Conservation (phyloP, 345 rosid species). For the Aegle marmelos region DNA sequence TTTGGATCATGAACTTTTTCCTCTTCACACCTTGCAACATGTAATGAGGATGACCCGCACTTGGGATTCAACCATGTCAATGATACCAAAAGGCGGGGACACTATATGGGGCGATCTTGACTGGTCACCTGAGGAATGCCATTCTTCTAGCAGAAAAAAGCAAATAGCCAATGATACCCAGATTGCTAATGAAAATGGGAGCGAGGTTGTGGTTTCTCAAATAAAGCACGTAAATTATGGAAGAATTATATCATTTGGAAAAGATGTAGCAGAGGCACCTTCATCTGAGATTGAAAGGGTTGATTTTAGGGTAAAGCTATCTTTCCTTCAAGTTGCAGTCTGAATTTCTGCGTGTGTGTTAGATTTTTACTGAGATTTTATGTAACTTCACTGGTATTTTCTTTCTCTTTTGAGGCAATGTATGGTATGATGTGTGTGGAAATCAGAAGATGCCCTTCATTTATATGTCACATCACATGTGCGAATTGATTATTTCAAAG, state of each 20-base stretch:
- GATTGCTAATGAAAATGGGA: slow-evolving; percentile 13
- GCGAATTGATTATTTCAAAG: neutral
- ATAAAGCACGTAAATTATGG: slow-evolving; percentile 42
- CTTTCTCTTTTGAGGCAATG: neutral
- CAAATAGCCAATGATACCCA: slow-evolving; percentile 25
- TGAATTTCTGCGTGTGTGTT: no score
- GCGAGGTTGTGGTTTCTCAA: slow-evolving; percentile 4
- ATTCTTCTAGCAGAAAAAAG: slow-evolving; percentile 28
- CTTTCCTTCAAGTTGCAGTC: neutral
- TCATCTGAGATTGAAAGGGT: slow-evolving; percentile 47
- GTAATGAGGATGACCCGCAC: slow-evolving; percentile 66
- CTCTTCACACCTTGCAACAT: slow-evolving; percentile 58
- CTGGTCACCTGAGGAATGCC: slow-evolving; percentile 61
- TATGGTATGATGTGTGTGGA: neutral
- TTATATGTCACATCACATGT: neutral
- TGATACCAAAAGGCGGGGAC: slow-evolving; percentile 77
- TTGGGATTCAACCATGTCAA: slow-evolving; percentile 75
- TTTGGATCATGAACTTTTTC: slow-evolving; percentile 55
- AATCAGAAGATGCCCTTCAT: neutral
- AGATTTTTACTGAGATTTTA: neutral
- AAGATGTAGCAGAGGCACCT: slow-evolving; percentile 44
- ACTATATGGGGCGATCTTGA: slow-evolving; percentile 69
- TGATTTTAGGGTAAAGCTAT: slow-evolving; percentile 52
- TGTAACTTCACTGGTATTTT: neutral
- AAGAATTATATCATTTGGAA: slow-evolving; percentile 64